phyloP scores from a whole-genome alignment of 176 grass and related monocot species.

The Cymbopogon citratus region DNA sequence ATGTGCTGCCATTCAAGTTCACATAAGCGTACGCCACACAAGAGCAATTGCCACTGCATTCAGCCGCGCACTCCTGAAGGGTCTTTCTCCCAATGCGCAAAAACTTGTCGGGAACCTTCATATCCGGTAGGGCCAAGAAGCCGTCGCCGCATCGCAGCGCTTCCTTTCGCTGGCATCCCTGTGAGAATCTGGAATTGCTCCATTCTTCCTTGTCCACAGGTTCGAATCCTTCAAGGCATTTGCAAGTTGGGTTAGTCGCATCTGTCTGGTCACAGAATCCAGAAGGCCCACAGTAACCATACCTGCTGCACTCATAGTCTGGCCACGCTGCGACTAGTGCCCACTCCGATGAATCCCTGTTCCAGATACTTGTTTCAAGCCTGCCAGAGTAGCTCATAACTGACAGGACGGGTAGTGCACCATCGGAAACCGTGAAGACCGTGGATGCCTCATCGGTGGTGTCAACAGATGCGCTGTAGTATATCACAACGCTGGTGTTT shows the following conservation, averaged over 20 bases:
- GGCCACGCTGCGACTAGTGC: fast-evolving
- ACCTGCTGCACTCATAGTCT: background rate
- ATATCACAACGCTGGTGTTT: background rate
- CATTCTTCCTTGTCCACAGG: background rate
- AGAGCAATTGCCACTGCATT: constrained; percentile 49
- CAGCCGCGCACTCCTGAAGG: constrained; percentile 6
- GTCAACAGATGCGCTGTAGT: background rate
- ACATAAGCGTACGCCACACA: constrained; percentile 44
- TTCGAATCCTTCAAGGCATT: constrained; percentile 25
- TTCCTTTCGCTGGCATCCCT: background rate
- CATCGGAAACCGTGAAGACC: background rate
- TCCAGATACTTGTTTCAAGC: background rate
- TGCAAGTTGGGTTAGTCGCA: background rate
- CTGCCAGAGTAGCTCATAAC: constrained; percentile 1
- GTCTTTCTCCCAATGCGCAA: constrained; percentile 2
- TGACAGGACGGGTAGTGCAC: background rate
- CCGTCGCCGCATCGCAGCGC: background rate
- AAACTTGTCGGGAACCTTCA: constrained; percentile 8
- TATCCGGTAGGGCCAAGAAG: background rate
- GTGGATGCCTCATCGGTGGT: background rate
- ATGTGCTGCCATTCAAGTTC: background rate
- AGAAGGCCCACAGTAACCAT: background rate
- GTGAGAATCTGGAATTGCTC: background rate
- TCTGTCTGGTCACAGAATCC: constrained; percentile 2
- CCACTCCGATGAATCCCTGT: background rate